These are phyloP conservation scores for Trichophyton mentagrophytes DNA, from an alignment of 2,329 filamentous ascomycete species.

Conservation along the genomic window DNA sequence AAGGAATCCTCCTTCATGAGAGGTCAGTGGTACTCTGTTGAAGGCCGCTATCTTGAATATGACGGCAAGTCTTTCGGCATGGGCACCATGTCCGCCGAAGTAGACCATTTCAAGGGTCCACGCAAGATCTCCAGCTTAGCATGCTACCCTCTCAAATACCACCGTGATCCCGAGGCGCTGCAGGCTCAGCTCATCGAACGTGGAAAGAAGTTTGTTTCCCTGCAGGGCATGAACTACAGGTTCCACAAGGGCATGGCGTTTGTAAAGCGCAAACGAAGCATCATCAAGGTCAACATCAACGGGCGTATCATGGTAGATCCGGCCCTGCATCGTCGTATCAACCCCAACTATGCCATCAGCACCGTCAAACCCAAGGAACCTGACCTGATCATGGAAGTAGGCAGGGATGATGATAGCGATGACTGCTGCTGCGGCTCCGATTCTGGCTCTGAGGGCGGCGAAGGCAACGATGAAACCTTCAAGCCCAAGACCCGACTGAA, in stretches of 20 bases:
- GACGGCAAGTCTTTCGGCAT: slow-evolving; percentile 77
- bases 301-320: slow-evolving; percentile 82
- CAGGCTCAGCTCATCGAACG: slow-evolving; percentile 59
- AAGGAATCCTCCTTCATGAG: slow-evolving; percentile 57
- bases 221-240: slow-evolving; percentile 75
- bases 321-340: slow-evolving; percentile 66
- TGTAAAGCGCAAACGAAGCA: slow-evolving; percentile 62
- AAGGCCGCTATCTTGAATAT: slow-evolving; percentile 67
- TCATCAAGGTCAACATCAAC: slow-evolving; percentile 72
- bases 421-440: slow-evolving; percentile 26
- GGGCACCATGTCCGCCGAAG: slow-evolving; percentile 55
- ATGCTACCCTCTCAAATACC: slow-evolving; percentile 68
- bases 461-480: slow-evolving; percentile 25
- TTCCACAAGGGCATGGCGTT: slow-evolving; percentile 75
- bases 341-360: slow-evolving; percentile 73
- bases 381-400: slow-evolving; percentile 39
- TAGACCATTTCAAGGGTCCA: slow-evolving; percentile 64
- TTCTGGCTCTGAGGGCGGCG: slow-evolving; percentile 10
- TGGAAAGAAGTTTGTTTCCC: slow-evolving; percentile 68
- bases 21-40: slow-evolving; percentile 63
- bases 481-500: slow-evolving; percentile 37
- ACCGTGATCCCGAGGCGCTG: slow-evolving; percentile 56
- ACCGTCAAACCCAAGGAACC: slow-evolving; percentile 60
- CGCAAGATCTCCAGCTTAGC: slow-evolving; percentile 68
- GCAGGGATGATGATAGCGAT: slow-evolving; percentile 32